A percentile compares a stretch with the other conserved stretches of the same genome.
phyloP scores from a whole-genome alignment of 805 yeast genomes.

The Lachancea kluyveri region DNA sequence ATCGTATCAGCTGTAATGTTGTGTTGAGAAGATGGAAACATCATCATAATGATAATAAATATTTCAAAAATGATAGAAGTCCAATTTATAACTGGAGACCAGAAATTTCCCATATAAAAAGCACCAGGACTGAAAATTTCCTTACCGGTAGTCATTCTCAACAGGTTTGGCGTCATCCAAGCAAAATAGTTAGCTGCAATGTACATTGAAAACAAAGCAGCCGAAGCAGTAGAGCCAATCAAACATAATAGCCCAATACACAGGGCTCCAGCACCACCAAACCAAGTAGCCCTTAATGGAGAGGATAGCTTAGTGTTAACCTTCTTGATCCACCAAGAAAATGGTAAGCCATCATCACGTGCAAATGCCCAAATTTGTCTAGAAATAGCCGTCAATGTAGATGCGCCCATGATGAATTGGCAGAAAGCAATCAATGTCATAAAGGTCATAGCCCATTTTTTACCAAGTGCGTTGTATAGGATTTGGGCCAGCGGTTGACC shows the following conservation, averaged over 20 bases:
- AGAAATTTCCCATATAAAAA: constrained; percentile 46
- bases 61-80: constrained; percentile 42
- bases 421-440: constrained; percentile 53
- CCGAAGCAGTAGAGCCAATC: constrained; percentile 35
- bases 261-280: constrained; percentile 30
- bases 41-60: constrained; percentile 45
- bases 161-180: constrained; percentile 32
- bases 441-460: constrained; percentile 56
- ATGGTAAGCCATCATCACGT: constrained; percentile 66
- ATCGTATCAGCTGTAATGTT: constrained; percentile 36
- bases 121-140: constrained; percentile 53
- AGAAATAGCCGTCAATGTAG: constrained; percentile 52
- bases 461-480: constrained; percentile 53
- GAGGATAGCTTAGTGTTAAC: constrained; percentile 49
- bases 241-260: constrained; percentile 34
- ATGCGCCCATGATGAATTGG: constrained; percentile 61
- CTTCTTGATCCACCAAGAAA: constrained; percentile 44
- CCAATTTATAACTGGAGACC: constrained; percentile 40
- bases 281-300: constrained; percentile 54
- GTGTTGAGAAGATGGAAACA: constrained; percentile 46
- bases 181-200: constrained; percentile 35
- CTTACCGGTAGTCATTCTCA: constrained; percentile 37
- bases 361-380: constrained; percentile 71
- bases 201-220: constrained; percentile 35
- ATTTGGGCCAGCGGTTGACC: constrained; percentile 65